Conservation (phyloP, 2,329 filamentous ascomycete species). For the Beauveria rudraprayagi region DNA sequence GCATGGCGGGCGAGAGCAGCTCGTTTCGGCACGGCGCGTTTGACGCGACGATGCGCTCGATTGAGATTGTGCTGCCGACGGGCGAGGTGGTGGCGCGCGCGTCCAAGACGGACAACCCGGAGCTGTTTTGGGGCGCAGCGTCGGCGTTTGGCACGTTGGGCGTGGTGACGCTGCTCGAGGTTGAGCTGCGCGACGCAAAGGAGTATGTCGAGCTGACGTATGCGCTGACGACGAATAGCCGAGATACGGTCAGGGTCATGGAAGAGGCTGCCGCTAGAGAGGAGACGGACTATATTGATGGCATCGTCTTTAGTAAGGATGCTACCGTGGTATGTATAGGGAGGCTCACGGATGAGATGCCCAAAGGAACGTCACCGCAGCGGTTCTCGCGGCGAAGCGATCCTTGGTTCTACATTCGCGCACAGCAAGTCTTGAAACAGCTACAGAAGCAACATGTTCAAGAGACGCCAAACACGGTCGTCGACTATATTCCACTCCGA, state of each 20-base stretch:
- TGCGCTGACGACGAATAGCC: conserved; percentile 33
- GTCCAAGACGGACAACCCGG: conserved; percentile 44
- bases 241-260: conserved; percentile 34
- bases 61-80: conserved; percentile 58
- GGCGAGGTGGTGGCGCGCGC: conserved; percentile 48
- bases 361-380: conserved; percentile 24
- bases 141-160: conserved; percentile 60
- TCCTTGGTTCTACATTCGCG: conserved; percentile 69
- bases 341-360: conserved; percentile 40
- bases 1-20: conserved; percentile 60
- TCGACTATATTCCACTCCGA: conserved; percentile 49
- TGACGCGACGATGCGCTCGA: conserved; percentile 49
- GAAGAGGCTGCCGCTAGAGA: conserved; percentile 32
- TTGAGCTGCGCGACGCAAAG: conserved; percentile 48
- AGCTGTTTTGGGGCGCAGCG: conserved; percentile 57
- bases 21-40: conserved; percentile 61
- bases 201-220: conserved; percentile 52
- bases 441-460: conserved; percentile 11
- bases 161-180: conserved; percentile 55
- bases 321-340: conserved; percentile 55
- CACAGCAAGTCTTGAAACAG: conserved; percentile 32
- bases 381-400: conserved; percentile 52
- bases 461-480: conserved; percentile 15
- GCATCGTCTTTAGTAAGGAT: conserved; percentile 51
- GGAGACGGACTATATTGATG: conserved; percentile 58